Base-by-base conservation (phyloP, 2,329 filamentous ascomycete species). In the Talaromyces sp. region DNA sequence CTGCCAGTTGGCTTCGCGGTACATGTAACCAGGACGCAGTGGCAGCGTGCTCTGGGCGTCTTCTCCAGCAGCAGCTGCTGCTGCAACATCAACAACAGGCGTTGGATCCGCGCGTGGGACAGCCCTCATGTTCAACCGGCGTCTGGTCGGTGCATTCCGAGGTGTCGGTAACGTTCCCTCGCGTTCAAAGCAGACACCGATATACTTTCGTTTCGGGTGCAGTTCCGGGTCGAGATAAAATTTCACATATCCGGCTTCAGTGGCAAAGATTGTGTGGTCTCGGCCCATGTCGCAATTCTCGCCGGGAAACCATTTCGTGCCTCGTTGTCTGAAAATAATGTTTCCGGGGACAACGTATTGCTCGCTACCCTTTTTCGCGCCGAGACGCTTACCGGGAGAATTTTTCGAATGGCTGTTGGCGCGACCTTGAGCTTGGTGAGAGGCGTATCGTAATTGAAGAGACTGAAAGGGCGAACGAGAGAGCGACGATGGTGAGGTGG, bases 321-420 rank as follows among this genome's bases (percentile, higher is more conserved):
- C 94, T 70, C 93, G 88, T 77, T 99, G 94, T 74, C 91, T 92
- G 85, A 94, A 99, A 78, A 99, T 90, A 77, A 99, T 99, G 80
- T 96, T 97, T 58, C 94, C 94, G 4, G 92, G 89, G 61, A 96
- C 89, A 38, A 99, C 94, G 75, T 88, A 96, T 80, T 97, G 89
- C 73, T 93, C 93, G 75, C 90, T 91, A 19, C 88, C 88, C 77
- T 93, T 91, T 83, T 99, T 99, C 5, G 93, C 92, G 67, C 94
- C 94, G 66, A 99, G 80, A 74, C 96, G 91, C 80, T 96, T 96
- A 68, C 88, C 88, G 1, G 88, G 81, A 3, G 87, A 86, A 68
- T 89, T 83, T 70, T 87, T 87, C 29, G 85, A 84, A 65, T 85
- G 84, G 62, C 68, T 66, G 70, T 89, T 95, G 76, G 86, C 86